Percentiles rank a stretch among this genome's conserved stretches.
Evolutionary conservation across 352 stramenopile species (phyloP).

Genomic region (Globisporangium mamillatum): DNA sequence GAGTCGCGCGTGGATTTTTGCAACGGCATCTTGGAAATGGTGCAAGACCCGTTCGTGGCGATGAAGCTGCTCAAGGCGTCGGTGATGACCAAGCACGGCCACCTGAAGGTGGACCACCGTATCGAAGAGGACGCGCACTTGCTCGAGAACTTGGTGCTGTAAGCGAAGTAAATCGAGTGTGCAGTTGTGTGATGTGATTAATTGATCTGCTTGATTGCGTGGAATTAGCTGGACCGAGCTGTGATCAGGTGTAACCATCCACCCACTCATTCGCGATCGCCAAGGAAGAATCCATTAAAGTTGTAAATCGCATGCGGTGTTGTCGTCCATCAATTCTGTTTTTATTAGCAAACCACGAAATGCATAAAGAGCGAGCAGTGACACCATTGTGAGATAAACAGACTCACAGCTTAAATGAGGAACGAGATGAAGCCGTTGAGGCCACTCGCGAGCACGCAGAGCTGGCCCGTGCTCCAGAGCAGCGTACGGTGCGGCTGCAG

Average conservation of each 20-base stretch:
- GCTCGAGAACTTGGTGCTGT: constrained; percentile 34
- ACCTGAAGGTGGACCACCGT: constrained; percentile 37
- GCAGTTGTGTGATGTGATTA: background rate
- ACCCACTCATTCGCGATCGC: no score
- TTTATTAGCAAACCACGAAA: no score
- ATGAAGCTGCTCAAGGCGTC: constrained; percentile 50
- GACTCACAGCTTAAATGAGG: constrained; percentile 8
- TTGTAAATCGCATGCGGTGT: no score
- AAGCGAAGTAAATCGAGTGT: background rate
- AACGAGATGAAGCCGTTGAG: constrained; percentile 41
- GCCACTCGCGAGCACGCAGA: constrained; percentile 34
- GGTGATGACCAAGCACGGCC: constrained; percentile 58
- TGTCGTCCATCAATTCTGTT: no score
- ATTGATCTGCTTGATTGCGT: background rate
- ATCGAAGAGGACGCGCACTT: constrained; percentile 42
- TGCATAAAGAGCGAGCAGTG: background rate
- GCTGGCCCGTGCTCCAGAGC: constrained; percentile 31
- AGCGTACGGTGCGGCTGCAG: constrained; percentile 38
- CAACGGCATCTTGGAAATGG: constrained; percentile 45
- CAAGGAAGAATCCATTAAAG: no score
- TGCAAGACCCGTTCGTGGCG: constrained; percentile 48
- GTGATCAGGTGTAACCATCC: background rate
- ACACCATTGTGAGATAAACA: background rate
- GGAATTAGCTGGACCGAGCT: background rate
- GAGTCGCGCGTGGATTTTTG: constrained; percentile 52